These are phyloP conservation scores for Odontarrhena argentea DNA, from an alignment of 345 rosid species.

Conservation along the genomic window DNA sequence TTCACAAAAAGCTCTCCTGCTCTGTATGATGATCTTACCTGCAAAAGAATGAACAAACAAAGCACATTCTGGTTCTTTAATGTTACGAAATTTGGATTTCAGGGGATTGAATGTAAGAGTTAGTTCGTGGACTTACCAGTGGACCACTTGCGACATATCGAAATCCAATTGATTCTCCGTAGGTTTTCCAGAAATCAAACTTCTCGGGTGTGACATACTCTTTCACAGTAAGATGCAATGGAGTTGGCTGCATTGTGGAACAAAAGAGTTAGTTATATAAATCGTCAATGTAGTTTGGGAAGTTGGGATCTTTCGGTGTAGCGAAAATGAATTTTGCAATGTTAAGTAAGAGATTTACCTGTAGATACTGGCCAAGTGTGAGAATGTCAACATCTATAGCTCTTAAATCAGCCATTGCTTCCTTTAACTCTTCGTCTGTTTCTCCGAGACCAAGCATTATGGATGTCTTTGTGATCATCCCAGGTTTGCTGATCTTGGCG, in stretches of 20 bases:
- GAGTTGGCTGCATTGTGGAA: constrained; percentile 77
- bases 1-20: constrained; percentile 94
- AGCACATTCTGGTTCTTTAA: constrained; percentile 12
- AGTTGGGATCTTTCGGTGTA: constrained; percentile 11
- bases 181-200: constrained; percentile 90
- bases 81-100: not conserved
- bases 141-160: constrained; percentile 98
- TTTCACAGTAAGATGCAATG: constrained; percentile 90
- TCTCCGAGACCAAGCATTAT: constrained; percentile 99
- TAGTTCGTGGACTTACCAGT: constrained; percentile 56
- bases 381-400: constrained; percentile 88
- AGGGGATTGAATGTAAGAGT: not conserved
- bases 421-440: constrained; percentile 82
- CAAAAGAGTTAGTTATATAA: constrained; percentile 1
- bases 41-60: constrained; percentile 28
- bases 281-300: not conserved
- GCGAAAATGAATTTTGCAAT: not conserved
- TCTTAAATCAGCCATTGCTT: constrained; percentile 87
- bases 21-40: constrained; percentile 95
- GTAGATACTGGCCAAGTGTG: constrained; percentile 96
- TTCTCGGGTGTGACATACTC: constrained; percentile 94
- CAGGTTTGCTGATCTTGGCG: constrained; percentile 77
- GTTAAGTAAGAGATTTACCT: constrained; percentile 47
- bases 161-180: constrained; percentile 94
- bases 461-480: constrained; percentile 93